Conservation (phyloP, 78 protist genomes). For the Cavenderia fasciculata region DNA sequence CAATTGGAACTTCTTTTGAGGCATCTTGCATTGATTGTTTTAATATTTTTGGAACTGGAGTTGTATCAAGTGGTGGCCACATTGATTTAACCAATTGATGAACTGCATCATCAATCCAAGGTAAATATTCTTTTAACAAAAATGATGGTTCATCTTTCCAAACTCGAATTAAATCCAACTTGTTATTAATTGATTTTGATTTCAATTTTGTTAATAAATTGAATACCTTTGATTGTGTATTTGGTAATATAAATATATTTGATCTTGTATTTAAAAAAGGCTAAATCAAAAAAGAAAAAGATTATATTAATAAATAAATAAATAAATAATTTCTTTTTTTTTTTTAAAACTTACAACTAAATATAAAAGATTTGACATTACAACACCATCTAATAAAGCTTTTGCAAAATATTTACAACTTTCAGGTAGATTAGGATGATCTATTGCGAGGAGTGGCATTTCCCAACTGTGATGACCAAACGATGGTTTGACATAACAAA, state of each 20-base stretch:
- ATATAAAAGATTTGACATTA: slow-evolving; percentile 12
- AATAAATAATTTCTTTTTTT: too few relatives aligned
- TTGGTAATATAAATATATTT: slow-evolving; percentile 11
- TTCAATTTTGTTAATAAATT: slow-evolving; percentile 2
- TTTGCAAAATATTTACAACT: slow-evolving; percentile 32
- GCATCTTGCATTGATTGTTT: too few relatives aligned
- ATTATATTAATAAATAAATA: not conserved
- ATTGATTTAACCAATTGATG: not conserved
- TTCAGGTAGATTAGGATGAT: slow-evolving; percentile 5
- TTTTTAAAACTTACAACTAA: not conserved
- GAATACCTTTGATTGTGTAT: slow-evolving; percentile 39
- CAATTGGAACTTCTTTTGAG: too few relatives aligned
- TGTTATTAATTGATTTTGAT: not conserved
- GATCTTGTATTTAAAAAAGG: slow-evolving; percentile 31
- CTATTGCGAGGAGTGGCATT: slow-evolving; percentile 38
- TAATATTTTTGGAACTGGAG: slow-evolving; percentile 1
- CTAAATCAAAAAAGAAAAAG: not conserved
- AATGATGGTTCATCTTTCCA: slow-evolving; percentile 68
- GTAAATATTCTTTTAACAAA: slow-evolving; percentile 15
- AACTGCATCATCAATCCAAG: slow-evolving; percentile 34
- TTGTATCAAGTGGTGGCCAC: slow-evolving; percentile 65
- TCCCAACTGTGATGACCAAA: slow-evolving; percentile 71
- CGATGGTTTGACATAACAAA: slow-evolving; percentile 46
- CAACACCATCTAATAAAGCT: slow-evolving; percentile 49
- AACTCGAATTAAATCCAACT: not conserved